Evolutionary conservation across 768 basidiomycete genomes (phyloP).

Genomic region (Cyclocybe cylindracea): DNA sequence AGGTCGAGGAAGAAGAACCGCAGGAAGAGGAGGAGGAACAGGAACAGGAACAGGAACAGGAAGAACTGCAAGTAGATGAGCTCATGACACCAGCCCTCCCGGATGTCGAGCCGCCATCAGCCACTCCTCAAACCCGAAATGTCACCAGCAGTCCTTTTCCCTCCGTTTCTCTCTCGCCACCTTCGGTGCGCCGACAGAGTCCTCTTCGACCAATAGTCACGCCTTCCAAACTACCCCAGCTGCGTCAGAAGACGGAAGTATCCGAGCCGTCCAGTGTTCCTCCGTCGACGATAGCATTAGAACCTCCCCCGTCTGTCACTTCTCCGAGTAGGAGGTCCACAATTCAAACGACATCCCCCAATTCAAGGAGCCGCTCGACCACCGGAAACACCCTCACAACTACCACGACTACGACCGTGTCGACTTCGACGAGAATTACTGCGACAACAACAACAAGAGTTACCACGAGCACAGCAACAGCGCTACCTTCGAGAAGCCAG

Average conservation of each 20-base stretch:
- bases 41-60: not conserved
- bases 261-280: too few species aligned
- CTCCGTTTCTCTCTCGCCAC: constrained; percentile 14
- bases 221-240: not conserved
- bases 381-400: not conserved
- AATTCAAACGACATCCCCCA: too few species aligned
- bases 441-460: not conserved
- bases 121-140: not conserved
- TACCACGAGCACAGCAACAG: not conserved
- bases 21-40: too few species aligned
- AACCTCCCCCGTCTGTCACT: too few species aligned
- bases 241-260: too few species aligned
- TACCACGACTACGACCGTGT: not conserved
- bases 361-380: not conserved
- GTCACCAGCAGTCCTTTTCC: constrained; percentile 11
- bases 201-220: not conserved
- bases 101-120: not conserved
- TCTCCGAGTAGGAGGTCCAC: too few species aligned
- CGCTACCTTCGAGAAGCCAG: not conserved
- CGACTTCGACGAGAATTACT: not conserved
- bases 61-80: not conserved
- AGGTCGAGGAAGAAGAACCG: too few species aligned
- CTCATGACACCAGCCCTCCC: not conserved
- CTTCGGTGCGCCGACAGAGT: not conserved
- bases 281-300: too few species aligned